Conservation (phyloP, 129 eudicot species). For the Pulicaria dysenterica region DNA sequence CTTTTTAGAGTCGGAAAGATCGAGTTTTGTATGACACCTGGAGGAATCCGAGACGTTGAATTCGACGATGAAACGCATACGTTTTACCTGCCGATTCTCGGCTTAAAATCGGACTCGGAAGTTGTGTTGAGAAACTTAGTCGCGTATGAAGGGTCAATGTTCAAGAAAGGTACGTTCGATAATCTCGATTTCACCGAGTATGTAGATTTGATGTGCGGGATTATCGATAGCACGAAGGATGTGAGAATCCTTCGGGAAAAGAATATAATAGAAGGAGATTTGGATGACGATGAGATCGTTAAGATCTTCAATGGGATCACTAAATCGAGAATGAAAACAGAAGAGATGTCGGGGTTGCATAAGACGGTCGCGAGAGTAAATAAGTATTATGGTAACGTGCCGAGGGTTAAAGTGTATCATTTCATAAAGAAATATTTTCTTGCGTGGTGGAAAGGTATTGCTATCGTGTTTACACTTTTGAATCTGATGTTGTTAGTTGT, state of each 20-base stretch:
- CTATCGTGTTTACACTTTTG: conserved; percentile 31
- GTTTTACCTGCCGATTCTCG: conserved; percentile 43
- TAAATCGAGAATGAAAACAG: conserved; percentile 27
- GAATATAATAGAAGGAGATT: conserved; percentile 39
- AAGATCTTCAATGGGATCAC: conserved; percentile 38
- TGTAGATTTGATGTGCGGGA: conserved; percentile 47
- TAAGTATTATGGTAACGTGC: conserved; percentile 37
- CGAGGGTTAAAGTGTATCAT: conserved; percentile 36
- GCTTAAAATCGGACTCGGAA: conserved; percentile 30
- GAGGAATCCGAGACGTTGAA: conserved; percentile 44
- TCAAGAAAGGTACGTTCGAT: conserved; percentile 18
- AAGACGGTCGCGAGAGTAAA: conserved; percentile 36
- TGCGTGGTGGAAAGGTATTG: conserved; percentile 40
- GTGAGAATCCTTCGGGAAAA: conserved; percentile 37
- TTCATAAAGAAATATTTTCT: conserved; percentile 38
- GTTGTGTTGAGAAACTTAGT: conserved; percentile 39
- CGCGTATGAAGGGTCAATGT: conserved; percentile 41
- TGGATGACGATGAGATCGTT: conserved; percentile 34
- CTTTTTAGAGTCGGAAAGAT: conserved; percentile 33
- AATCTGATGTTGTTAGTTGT: conserved; percentile 31
- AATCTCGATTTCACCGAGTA: conserved; percentile 39
- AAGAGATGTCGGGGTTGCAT: conserved; percentile 34
- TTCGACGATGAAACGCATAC: conserved; percentile 35
- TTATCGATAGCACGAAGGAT: conserved; percentile 37
- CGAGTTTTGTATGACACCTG: conserved; percentile 41